Percentiles rank a stretch among this genome's conserved stretches.
Evolutionary conservation across 1,284 basidiomycete species (phyloP).

Genomic region (Austroboletus rostrupii): DNA sequence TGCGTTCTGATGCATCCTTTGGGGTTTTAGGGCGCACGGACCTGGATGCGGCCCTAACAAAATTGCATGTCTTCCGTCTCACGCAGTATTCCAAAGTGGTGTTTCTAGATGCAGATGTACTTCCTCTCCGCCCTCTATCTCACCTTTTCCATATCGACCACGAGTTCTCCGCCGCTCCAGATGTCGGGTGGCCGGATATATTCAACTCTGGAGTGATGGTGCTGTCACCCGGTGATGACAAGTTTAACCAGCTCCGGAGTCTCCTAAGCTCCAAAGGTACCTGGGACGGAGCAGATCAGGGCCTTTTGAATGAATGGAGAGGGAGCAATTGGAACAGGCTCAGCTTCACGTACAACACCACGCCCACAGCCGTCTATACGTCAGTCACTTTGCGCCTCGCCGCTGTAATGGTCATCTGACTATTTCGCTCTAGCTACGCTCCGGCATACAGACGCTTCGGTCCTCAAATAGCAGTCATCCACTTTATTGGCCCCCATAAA

Average conservation of each 20-base stretch:
- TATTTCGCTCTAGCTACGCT: slow-evolving; percentile 64
- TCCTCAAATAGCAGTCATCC: slow-evolving; percentile 81
- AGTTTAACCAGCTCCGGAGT: slow-evolving; percentile 72
- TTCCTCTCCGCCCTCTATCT: slow-evolving; percentile 83
- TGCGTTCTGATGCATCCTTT: slow-evolving; percentile 18
- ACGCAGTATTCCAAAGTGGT: slow-evolving; percentile 84
- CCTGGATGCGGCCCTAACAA: slow-evolving; percentile 88
- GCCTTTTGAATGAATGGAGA: slow-evolving; percentile 91
- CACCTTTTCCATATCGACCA: slow-evolving; percentile 80
- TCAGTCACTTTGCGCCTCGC: slow-evolving; percentile 42
- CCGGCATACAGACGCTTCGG: slow-evolving; percentile 95
- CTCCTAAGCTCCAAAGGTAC: slow-evolving; percentile 76
- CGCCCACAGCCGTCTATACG: slow-evolving; percentile 96
- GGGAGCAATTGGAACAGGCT: slow-evolving; percentile 86
- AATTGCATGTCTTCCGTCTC: slow-evolving; percentile 92
- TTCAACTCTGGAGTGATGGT: slow-evolving; percentile 98
- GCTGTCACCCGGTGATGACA: slow-evolving; percentile 74
- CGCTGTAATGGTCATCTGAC: slow-evolving; percentile 25
- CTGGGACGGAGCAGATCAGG: slow-evolving; percentile 98
- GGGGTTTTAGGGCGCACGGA: slow-evolving; percentile 78
- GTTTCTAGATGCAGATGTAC: slow-evolving; percentile 94
- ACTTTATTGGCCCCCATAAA: slow-evolving; percentile 93
- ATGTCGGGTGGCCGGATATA: slow-evolving; percentile 98
- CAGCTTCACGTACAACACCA: slow-evolving; percentile 96
- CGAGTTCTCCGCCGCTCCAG: slow-evolving; percentile 86